Evolutionary conservation across 2,329 filamentous ascomycete genomes (phyloP).

Genomic region (Achaetomium macrosporum): DNA sequence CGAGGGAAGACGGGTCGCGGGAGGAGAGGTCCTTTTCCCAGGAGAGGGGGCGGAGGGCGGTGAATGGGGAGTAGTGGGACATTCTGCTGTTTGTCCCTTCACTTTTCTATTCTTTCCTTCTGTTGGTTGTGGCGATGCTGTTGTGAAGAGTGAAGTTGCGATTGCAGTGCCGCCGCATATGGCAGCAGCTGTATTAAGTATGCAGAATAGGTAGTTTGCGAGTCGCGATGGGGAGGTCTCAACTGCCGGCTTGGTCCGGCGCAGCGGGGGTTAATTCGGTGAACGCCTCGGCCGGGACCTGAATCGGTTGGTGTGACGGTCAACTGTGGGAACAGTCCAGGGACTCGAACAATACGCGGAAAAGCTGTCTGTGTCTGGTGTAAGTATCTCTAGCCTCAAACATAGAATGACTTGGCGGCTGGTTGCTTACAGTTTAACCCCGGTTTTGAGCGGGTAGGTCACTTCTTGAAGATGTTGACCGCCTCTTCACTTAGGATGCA

Average conservation of each 20-base stretch:
- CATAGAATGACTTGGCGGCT: no score
- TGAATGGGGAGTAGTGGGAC: conserved; percentile 24
- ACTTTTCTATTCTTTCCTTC: background rate
- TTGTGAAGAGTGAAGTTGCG: background rate
- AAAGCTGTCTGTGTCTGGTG: no score
- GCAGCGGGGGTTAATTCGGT: no score
- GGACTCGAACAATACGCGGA: no score
- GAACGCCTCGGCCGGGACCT: no score
- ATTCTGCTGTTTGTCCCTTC: background rate
- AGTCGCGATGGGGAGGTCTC: no score
- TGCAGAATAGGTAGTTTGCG: background rate
- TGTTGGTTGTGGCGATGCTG: background rate
- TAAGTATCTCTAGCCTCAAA: no score
- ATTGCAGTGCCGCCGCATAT: background rate
- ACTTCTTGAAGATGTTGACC: no score
- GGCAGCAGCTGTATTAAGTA: background rate
- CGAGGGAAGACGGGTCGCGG: conserved; percentile 2
- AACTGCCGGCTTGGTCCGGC: no score
- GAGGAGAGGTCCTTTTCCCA: conserved; percentile 17
- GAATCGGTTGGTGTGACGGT: background rate
- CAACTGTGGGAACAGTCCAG: background rate
- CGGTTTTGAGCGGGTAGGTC: no score
- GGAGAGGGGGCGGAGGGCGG: conserved; percentile 21
- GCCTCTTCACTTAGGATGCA: no score
- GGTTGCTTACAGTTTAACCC: no score